Evolutionary conservation across 495 filamentous ascomycete genomes (phyloP), one percentile per base, ranked within the genome.

Genomic region (Durotheca rogersii): DNA sequence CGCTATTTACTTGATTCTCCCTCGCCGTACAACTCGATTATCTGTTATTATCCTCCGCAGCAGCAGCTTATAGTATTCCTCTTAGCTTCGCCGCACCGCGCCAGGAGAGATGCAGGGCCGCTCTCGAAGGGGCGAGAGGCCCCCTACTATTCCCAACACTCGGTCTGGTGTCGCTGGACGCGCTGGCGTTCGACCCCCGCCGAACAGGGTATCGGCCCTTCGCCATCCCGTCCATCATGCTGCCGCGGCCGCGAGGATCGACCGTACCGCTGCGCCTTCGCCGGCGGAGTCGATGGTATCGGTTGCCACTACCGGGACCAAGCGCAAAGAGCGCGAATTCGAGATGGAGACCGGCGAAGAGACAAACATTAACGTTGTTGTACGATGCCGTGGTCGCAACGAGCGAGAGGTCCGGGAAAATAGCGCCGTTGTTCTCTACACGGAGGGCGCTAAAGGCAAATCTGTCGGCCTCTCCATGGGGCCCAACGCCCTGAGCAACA

Each of bases 351-450:
- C 77, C 17, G 80, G 79, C 27, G 82, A 89, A 48, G 90, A 94
- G 66, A 96, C 93, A 2, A 97, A 94, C 68, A 98, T 98, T 65
- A 90, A 94, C 68, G 93, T 97, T 29, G 91, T 96, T 3, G 93
- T 98, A 20, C 79, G 93, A 50, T 98, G 93, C 71, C 81, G 93
- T 32, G 94, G 92, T 1, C 85, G 93, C 29, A 96, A 86, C 60
- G 88, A 96, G 39, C 84, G 93, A 31, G 93, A 98, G 65, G 82
- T 96, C 21, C 74, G 83, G 40, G 93, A 97, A 67, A 97, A 94
- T 63, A 95, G 89, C 53, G 88, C 87, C 12, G 90, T 97, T 1
- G 91, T 95, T 0, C 79, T 98, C 2, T 81, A 80, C 6, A 95
- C 91, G 3, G 88, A 95, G 51, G 91, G 88, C 1, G 81, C 89